These are phyloP conservation scores for Allium fistulosum DNA, from an alignment of 106 monocot species.

Conservation along the genomic window DNA sequence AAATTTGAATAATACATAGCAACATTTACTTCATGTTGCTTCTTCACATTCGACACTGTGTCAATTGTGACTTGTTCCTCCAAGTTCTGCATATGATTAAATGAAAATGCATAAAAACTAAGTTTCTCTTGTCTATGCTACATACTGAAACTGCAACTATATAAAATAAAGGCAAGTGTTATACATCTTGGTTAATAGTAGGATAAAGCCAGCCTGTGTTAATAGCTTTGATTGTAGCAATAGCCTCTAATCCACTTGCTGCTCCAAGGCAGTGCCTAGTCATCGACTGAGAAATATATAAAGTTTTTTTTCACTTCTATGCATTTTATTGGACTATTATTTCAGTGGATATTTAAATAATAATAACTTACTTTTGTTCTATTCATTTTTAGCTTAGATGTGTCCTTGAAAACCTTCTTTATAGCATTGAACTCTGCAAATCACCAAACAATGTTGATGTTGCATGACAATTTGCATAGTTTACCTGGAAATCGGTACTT, in stretches of 20 bases:
- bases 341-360: not conserved
- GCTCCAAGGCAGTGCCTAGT: conserved; percentile 82
- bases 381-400: conserved; percentile 46
- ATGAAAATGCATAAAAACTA: not conserved
- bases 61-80: conserved; percentile 34
- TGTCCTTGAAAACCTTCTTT: conserved; percentile 44
- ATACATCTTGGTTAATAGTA: conserved; percentile 17
- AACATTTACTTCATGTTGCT: conserved; percentile 36
- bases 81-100: conserved; percentile 19
- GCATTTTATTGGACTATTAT: no score
- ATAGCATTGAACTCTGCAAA: conserved; percentile 46
- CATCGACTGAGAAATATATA: conserved; percentile 19
- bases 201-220: conserved; percentile 23
- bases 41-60: conserved; percentile 30
- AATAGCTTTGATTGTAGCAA: conserved; percentile 50
- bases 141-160: no score
- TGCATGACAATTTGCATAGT: conserved; percentile 51
- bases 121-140: no score
- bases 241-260: conserved; percentile 86
- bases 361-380: conserved; percentile 28
- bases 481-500: conserved; percentile 23
- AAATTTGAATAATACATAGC: conserved; percentile 12
- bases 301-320: no score
- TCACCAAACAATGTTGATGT: conserved; percentile 51
- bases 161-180: no score